Evolutionary conservation across 208 protist genomes (phyloP).

Genomic region (Wallacemonas sp.): DNA sequence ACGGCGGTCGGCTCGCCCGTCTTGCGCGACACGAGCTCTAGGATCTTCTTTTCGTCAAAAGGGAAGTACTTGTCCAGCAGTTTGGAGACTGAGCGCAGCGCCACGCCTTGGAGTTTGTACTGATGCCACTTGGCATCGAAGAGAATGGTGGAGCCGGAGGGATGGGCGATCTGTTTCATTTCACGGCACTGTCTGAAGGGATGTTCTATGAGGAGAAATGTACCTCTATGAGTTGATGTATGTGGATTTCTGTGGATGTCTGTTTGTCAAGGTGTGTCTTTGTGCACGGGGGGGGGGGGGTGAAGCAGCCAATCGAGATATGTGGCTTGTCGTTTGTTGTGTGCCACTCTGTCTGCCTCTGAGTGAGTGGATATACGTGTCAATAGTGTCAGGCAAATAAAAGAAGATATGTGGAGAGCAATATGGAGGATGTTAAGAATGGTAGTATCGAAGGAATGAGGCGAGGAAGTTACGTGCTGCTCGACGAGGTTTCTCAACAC

Average conservation of each 20-base stretch:
- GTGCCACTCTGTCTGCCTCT: not conserved
- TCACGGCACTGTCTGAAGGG: no score
- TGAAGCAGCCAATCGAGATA: no score
- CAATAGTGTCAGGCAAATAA: no score
- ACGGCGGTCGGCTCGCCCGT: constrained; percentile 56
- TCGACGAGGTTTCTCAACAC: no score
- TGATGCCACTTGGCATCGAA: constrained; percentile 86
- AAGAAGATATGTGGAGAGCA: no score
- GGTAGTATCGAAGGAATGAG: no score
- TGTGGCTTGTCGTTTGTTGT: not conserved
- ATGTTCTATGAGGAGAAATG: no score
- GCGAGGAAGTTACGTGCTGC: no score
- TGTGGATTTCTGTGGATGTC: not conserved
- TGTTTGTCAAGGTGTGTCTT: constrained; percentile 7
- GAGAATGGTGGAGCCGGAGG: constrained; percentile 57
- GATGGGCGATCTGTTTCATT: constrained; percentile 61
- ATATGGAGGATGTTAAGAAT: no score
- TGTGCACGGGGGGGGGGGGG: not conserved
- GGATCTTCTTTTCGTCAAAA: constrained; percentile 77
- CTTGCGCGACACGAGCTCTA: constrained; percentile 66
- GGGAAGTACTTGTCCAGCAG: constrained; percentile 85
- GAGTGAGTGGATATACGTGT: not conserved
- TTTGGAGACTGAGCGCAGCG: constrained; percentile 80
- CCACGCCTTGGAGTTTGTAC: constrained; percentile 65
- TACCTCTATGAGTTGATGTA: not conserved